Percentiles rank a stretch among this genome's conserved stretches.
Conservation (phyloP, 1,139 yeast species). For the Saccharomyces hybrid region DNA sequence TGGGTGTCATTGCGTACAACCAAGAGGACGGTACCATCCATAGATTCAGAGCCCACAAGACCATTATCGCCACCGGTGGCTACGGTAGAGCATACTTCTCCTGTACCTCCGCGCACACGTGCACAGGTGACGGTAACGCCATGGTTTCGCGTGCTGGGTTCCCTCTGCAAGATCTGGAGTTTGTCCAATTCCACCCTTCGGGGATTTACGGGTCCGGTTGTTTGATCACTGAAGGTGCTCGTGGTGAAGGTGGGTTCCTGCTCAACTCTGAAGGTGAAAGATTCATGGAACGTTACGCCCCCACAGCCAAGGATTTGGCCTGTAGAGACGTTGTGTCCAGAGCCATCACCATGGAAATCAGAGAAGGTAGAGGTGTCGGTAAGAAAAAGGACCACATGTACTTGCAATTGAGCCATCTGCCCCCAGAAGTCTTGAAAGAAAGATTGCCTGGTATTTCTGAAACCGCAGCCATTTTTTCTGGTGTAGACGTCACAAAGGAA, state of each 20-base stretch:
- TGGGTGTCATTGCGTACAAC: conserved; percentile 95
- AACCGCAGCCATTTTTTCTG: conserved; percentile 97
- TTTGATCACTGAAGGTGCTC: conserved; percentile 96
- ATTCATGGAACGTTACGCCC: conserved; percentile 99
- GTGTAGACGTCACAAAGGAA: conserved; percentile 98
- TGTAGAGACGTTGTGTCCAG: conserved; percentile 97
- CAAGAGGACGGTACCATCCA: conserved; percentile 98
- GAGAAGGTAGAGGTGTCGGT: conserved; percentile 99
- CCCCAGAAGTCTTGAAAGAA: conserved; percentile 84
- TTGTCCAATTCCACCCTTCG: conserved; percentile 98
- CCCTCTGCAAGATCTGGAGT: conserved; percentile 95
- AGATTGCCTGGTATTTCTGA: conserved; percentile 99
- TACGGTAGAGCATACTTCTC: conserved; percentile 98
- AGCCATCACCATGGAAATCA: conserved; percentile 96
- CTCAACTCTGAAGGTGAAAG: conserved; percentile 97
- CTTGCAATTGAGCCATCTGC: conserved; percentile 91
- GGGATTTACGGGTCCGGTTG: conserved; percentile 99
- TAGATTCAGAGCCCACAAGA: conserved; percentile 93
- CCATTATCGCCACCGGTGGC: conserved; percentile 97
- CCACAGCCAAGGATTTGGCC: conserved; percentile 96
- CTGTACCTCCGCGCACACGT: conserved; percentile 97
- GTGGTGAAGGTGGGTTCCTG: conserved; percentile 99
- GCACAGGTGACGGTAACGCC: conserved; percentile 98
- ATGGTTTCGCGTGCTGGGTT: conserved; percentile 98
- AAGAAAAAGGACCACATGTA: conserved; percentile 90